Percentiles rank a stretch among this genome's conserved stretches.
Conservation (phyloP, 495 filamentous ascomycete species). For the Evernia prunastri region DNA sequence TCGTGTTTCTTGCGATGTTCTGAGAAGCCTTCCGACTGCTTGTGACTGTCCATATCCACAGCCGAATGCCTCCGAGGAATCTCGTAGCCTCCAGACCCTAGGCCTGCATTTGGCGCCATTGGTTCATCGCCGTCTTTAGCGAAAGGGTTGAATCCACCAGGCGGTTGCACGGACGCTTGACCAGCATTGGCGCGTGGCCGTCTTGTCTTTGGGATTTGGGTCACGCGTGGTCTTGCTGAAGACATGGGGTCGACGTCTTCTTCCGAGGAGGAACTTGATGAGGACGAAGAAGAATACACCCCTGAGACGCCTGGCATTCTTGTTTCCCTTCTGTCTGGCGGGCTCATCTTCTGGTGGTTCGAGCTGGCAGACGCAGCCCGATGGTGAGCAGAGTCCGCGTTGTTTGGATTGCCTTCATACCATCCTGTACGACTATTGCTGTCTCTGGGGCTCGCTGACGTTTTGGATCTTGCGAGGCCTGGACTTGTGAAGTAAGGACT, state of each 20-base stretch:
- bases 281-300: conserved; percentile 24
- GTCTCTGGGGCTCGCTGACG: conserved; percentile 40
- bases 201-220: conserved; percentile 16
- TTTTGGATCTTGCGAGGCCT: conserved; percentile 41
- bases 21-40: conserved; percentile 22
- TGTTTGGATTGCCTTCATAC: conserved; percentile 16
- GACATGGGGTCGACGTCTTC: conserved; percentile 15
- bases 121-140: conserved; percentile 17
- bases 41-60: conserved; percentile 18
- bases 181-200: conserved; percentile 15
- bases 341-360: conserved; percentile 18
- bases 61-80: conserved; percentile 23
- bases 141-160: conserved; percentile 19
- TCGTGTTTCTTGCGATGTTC: conserved; percentile 20
- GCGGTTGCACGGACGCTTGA: conserved; percentile 9
- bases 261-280: conserved; percentile 24
- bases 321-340: conserved; percentile 9
- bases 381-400: conserved; percentile 16
- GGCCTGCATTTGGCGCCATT: conserved; percentile 19
- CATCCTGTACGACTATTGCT: conserved; percentile 22
- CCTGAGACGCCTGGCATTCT: conserved; percentile 8
- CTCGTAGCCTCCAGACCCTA: conserved; percentile 14
- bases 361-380: conserved; percentile 19
- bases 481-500: conserved; percentile 41
- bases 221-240: conserved; percentile 11